Base-by-base conservation (phyloP, 805 yeast genomes). In the Metschnikowia amazonensis region DNA sequence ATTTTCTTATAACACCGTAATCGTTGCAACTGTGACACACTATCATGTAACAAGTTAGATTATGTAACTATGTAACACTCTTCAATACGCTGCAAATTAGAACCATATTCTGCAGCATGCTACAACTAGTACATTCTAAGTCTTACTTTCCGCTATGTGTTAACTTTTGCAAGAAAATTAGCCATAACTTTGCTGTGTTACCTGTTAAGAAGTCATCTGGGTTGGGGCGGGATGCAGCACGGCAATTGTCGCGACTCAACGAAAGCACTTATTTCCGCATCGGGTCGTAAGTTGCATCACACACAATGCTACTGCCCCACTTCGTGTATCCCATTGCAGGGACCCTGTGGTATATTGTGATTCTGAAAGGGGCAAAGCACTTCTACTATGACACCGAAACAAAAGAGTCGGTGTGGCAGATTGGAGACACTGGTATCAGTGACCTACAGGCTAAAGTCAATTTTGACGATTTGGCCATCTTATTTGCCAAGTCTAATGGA, bases 361-460 rank as follows among this genome's bases (percentile, higher is more conserved):
- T 68, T 11, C 64, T 68, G 4, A 45, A 57, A 8, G 51, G 47
- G 2, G 60, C 59, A 0, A 31, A 43, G 17, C 74, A 68, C 47
- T 68, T 66, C 46, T 68, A 68, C 52, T 68, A 54, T 47, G 58
- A 67, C 49, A 30, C 44, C 11, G 42, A 20, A 1, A 45, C 49
- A 4, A 47, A 48, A 17, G 20, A 42, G 18, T 60, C 71, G 5
- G 64, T 57, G 38, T 68, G 74, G 74, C 72, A 67, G 52, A 46
- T 66, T 21, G 36, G 50, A 13, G 71, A 67, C 36, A 40, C 67
- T 1, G 41, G 42, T 33, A 42, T 45, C 44, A 46, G 49, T 3
- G 52, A 46, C 30, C 57, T 67, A 24, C 47, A 55, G 1, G 32
- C 42, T 5, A 43, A 51, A 24, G 59, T 68, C n/a, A 58, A 65